Evolutionary conservation across 2,329 filamentous ascomycete genomes (phyloP).

Genomic region (Cordyceps militaris): DNA sequence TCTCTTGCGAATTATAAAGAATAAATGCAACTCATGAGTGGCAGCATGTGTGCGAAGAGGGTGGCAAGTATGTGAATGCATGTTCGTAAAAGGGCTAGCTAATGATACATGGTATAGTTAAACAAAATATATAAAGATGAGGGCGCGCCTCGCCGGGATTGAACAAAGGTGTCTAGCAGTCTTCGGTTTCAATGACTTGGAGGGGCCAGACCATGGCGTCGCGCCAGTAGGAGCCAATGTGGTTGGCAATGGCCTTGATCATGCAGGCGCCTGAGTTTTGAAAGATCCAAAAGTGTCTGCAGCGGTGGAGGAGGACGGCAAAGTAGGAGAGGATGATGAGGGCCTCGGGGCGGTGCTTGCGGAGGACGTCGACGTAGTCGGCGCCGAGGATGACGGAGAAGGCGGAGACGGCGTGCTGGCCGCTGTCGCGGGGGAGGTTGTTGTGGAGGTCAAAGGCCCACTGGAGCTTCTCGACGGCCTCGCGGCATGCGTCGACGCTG

Average conservation of each 20-base stretch:
- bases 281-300: slow-evolving; percentile 28
- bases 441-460: slow-evolving; percentile 15
- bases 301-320: slow-evolving; percentile 33
- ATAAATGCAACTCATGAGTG: not conserved
- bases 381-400: slow-evolving; percentile 16
- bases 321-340: slow-evolving; percentile 34
- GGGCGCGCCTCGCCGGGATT: not conserved
- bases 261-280: slow-evolving; percentile 13
- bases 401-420: slow-evolving; percentile 15
- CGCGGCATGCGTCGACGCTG: slow-evolving; percentile 14
- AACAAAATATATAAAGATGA: not conserved
- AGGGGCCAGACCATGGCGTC: slow-evolving; percentile 15
- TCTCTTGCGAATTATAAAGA: not conserved
- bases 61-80: not conserved
- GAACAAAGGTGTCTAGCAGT: not conserved
- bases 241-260: slow-evolving; percentile 13
- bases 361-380: slow-evolving; percentile 30
- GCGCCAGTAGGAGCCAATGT: slow-evolving; percentile 16
- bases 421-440: slow-evolving; percentile 3
- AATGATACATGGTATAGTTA: slow-evolving; percentile 1
- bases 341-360: slow-evolving; percentile 31
- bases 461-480: slow-evolving; percentile 14
- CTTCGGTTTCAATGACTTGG: slow-evolving; percentile 11
- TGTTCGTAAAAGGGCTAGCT: not conserved
- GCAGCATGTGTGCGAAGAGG: not conserved